Evolutionary conservation across 2,329 filamentous ascomycete species (phyloP).

Genomic region (Penicillium sp.): DNA sequence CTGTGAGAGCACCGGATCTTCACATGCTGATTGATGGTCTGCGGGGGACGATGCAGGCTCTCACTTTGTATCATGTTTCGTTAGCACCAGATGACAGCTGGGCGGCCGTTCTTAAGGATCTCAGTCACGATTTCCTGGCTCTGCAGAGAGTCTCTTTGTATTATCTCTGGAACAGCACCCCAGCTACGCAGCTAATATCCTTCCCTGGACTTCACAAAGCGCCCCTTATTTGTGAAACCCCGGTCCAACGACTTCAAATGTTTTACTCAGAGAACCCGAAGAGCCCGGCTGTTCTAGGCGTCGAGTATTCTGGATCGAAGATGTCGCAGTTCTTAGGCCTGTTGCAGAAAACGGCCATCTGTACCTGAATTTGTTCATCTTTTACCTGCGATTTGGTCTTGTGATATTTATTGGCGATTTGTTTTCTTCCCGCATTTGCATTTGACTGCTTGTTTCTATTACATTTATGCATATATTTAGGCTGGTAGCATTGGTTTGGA

Average conservation of each 20-base stretch:
- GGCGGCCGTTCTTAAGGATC: conserved; percentile 12
- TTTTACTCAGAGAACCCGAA: conserved; percentile 19
- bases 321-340: conserved; percentile 17
- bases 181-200: conserved; percentile 16
- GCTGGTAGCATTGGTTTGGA: not conserved
- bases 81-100: conserved; percentile 16
- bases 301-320: conserved; percentile 23
- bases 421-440: not conserved
- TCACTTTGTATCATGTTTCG: conserved; percentile 22
- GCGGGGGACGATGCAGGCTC: conserved; percentile 7
- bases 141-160: conserved; percentile 21
- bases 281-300: conserved; percentile 14
- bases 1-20: conserved; percentile 15
- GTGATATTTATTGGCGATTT: not conserved
- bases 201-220: conserved; percentile 20
- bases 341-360: conserved; percentile 8
- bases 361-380: not conserved
- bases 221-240: not conserved
- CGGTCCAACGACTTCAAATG: conserved; percentile 10
- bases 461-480: not conserved
- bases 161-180: conserved; percentile 20
- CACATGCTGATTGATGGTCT: conserved; percentile 10
- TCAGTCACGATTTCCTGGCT: conserved; percentile 8
- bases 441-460: not conserved
- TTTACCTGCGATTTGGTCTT: not conserved